Evolutionary conservation across 2,329 filamentous ascomycete genomes (phyloP), one percentile per base, ranked within the genome.

Genomic region (Penicillium freii): DNA sequence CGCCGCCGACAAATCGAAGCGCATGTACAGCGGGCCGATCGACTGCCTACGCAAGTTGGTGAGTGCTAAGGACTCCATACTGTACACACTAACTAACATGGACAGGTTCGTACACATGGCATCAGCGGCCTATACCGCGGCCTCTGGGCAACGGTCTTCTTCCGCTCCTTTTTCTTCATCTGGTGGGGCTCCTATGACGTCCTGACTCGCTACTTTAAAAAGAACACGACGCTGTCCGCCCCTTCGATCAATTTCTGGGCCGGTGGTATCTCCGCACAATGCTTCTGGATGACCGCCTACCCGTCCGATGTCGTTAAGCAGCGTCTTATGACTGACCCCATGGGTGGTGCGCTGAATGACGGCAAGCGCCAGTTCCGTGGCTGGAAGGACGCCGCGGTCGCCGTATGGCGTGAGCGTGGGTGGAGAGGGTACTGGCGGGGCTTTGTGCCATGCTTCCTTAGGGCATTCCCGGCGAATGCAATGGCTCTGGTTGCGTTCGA

Each of bases 101-200:
- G 2, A 19, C 51, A 81, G 77, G 69, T 81, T 48, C 71, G 73
- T 27, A 68, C 73, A 50, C 91, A 97, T 73, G 93, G 94, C 45
- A 68, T 97, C 3, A 71, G 76, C 23, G 94, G 93, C 36, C 74
- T 99, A 8, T 99, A 93, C 75, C 92, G 91, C 71, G 94, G 94
- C 0, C 82, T 99, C 13, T 80, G 77, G 38, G 90, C 94, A 1
- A 97, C 94, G 0, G 79, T 97, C 48, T 75, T 97, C 47, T 97
- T 97, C 79, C 85, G 94, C 19, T 86, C 87, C 15, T 96, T 93
- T 78, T 99, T 99, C 81, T 97, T 96, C 82, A 94, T 88, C 79
- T 97, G 92, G 92, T 99, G 94, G 94, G 87, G 87, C n/a, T 89
- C 87, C 59, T 99, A 99, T 78, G 93, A 97, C 69, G 66, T 96